Conservation (phyloP, 2,329 filamentous ascomycete genomes). For the Penicillium sp. region DNA sequence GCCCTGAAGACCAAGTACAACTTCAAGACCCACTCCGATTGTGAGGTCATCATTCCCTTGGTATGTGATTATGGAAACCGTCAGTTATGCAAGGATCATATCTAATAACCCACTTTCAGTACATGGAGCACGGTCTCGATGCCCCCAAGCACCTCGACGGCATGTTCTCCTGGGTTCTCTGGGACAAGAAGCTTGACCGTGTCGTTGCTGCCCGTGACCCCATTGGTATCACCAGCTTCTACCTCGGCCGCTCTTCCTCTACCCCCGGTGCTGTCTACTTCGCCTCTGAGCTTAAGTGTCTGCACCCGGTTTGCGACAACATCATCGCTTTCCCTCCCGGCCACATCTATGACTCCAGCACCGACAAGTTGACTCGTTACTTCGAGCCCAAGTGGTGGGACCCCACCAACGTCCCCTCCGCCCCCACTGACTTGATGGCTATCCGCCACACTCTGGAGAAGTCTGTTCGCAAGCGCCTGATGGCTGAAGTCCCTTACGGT, state of each 20-base stretch:
- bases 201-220: conserved; percentile 93
- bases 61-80: conserved; percentile 52
- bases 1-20: conserved; percentile 78
- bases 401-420: conserved; percentile 71
- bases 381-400: conserved; percentile 94
- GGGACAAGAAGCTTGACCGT: conserved; percentile 91
- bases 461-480: conserved; percentile 91
- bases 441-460: conserved; percentile 82
- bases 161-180: conserved; percentile 99
- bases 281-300: conserved; percentile 92
- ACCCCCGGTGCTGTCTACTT: conserved; percentile 89
- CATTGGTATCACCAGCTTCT: conserved; percentile 95
- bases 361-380: conserved; percentile 80
- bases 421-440: conserved; percentile 77
- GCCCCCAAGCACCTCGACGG: conserved; percentile 92
- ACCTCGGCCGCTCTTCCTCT: conserved; percentile 85
- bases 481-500: conserved; percentile 98
- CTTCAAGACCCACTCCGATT: conserved; percentile 99
- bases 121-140: conserved; percentile 87
- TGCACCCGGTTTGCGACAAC: conserved; percentile 92
- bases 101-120: conserved; percentile 56
- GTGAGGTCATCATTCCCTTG: conserved; percentile 97
- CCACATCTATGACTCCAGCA: conserved; percentile 94
- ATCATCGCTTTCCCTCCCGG: conserved; percentile 93
- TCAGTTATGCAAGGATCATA: neutral